Base-by-base conservation (phyloP, 1,284 basidiomycete species). In the Trametes sp. region DNA sequence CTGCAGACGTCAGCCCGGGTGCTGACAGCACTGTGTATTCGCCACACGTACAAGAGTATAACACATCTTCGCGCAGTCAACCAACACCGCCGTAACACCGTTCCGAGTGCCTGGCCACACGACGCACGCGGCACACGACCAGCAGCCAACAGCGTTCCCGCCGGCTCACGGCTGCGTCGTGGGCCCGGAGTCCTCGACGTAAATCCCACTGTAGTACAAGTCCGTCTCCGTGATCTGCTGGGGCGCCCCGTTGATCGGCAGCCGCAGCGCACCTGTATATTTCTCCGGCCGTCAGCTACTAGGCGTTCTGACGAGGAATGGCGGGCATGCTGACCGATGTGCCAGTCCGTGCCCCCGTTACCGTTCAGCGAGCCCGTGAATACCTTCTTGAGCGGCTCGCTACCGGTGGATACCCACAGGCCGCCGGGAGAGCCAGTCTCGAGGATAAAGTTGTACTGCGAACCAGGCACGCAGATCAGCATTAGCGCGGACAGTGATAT, bases 371-470 rank as follows among this genome's bases (percentile, higher is more conserved):
- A 72, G n/a, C 71, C 71, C 24, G 65, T 67, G 64, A 60, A 71
- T 1, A 70, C 69, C 62, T 72, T 70, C 54, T 67, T 64, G 50
- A 71, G 61, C 24, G 68, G 31, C 23, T 51, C 55, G 66, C 69
- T 69, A 1, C 71, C 71, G 2, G 71, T 72, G 31, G 71, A 72
- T n/a, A 71, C 70, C 70, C 71, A 72, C 50, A 72, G 62, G n/a
- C 71, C 71, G 38, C 71, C 70, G 26, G 69, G 71, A 3, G 71
- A 68, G 35, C 71, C 70, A 10, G 66, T 68, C 54, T 68, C 70
- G 16, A 72, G 65, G 35, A 72, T 70, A 54, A 72, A 72, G 62
- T 71, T 72, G 57, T 71, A 72, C 71, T 72, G 26, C n/a, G 4
- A 36, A n/a, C 7, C 45, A 31, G 38, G 33, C 13, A 38, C 24